A percentile compares a stretch with the other conserved stretches of the same genome.
Conservation (phyloP, 495 filamentous ascomycete species). For the Neurospora sp. region DNA sequence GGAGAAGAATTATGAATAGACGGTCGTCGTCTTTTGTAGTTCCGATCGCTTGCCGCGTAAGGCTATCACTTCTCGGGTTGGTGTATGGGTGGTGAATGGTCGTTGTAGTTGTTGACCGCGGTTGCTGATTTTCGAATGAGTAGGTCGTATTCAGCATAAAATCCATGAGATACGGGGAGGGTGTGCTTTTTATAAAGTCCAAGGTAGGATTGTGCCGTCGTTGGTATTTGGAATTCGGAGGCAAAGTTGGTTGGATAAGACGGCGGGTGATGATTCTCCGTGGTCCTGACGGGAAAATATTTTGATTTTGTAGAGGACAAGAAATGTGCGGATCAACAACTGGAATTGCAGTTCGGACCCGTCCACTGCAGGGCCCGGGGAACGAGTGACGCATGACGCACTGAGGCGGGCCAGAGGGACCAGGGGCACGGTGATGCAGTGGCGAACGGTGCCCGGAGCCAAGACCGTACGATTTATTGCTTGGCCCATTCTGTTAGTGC, state of each 20-base stretch:
- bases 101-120: slow-evolving; percentile 1
- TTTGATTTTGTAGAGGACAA: background rate
- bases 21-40: slow-evolving; percentile 8
- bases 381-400: background rate
- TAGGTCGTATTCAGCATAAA: slow-evolving; percentile 2
- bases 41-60: background rate
- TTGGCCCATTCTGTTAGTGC: background rate
- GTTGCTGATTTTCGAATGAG: background rate
- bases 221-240: background rate
- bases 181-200: background rate
- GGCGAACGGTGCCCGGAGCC: background rate
- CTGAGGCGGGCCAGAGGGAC: background rate
- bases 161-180: slow-evolving; percentile 13
- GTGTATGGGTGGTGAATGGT: slow-evolving; percentile 12
- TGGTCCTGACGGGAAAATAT: background rate
- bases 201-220: background rate
- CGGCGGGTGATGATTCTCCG: background rate
- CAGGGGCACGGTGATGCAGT: background rate
- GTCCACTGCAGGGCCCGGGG: background rate
- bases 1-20: background rate
- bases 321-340: background rate
- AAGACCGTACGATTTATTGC: background rate
- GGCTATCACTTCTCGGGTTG: slow-evolving; percentile 1
- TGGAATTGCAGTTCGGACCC: background rate
- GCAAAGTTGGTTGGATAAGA: background rate